phyloP scores from a whole-genome alignment of 1,284 basidiomycete species.

The Apiotrichum sp. region DNA sequence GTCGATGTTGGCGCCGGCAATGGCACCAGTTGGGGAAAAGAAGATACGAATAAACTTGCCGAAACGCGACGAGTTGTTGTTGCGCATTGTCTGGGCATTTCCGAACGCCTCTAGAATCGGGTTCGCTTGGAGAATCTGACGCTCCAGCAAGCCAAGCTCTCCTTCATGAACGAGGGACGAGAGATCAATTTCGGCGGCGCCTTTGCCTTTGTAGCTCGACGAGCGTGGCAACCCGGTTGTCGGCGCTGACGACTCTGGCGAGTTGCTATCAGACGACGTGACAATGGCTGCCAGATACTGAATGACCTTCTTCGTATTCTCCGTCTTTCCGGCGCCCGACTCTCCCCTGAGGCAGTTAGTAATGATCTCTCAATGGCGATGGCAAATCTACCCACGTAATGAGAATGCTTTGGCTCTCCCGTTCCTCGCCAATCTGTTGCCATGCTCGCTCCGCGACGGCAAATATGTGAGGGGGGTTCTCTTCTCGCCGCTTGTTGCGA shows the following conservation, averaged over 20 bases:
- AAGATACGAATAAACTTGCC: conserved; percentile 93
- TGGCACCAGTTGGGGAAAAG: conserved; percentile 88
- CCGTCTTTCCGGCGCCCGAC: conserved; percentile 98
- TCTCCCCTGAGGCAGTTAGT: conserved; percentile 62
- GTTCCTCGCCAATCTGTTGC: conserved; percentile 96
- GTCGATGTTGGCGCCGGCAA: conserved; percentile 96
- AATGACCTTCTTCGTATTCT: conserved; percentile 99
- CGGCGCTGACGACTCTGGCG: conserved; percentile 27
- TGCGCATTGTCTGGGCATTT: conserved; percentile 96
- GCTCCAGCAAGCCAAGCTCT: conserved; percentile 81
- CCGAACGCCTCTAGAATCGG: conserved; percentile 98
- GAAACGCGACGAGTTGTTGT: conserved; percentile 98
- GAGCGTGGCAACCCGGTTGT: conserved; percentile 39
- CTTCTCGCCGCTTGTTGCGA: conserved; percentile 81
- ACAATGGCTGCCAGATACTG: conserved; percentile 98
- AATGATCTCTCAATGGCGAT: background rate
- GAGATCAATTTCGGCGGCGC: conserved; percentile 27
- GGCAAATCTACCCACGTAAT: conserved; percentile 68
- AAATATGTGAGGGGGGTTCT: conserved; percentile 94
- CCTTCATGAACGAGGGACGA: conserved; percentile 50
- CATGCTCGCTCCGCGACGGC: conserved; percentile 96
- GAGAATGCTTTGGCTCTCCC: conserved; percentile 95
- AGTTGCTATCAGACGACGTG: conserved; percentile 55
- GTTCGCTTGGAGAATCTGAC: conserved; percentile 96
- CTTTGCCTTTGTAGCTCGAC: conserved; percentile 44